Base-by-base conservation (phyloP, 352 stramenopile genomes). In the Pythium insidiosum region DNA sequence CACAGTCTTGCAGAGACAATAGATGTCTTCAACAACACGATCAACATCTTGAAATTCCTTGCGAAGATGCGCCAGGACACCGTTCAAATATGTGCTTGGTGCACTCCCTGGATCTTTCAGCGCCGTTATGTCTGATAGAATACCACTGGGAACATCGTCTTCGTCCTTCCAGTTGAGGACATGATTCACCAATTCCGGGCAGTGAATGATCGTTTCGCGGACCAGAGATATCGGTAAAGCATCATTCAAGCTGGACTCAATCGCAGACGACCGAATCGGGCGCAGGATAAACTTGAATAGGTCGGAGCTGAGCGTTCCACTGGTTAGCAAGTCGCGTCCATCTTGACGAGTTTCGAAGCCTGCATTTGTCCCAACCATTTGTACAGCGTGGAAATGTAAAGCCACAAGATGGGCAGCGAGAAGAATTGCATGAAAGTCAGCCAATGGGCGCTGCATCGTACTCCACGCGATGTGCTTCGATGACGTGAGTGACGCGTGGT, bases 251-350 rank as follows among this genome's bases (percentile, higher is more conserved):
- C 76, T 85, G 0, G 76, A 89, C 50, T 89, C 76, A 28, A 89
- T 89, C 1, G 76, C 76, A 19, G 76, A 84, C 10, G 76, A 89
- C 26, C 76, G 71, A 37, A 89, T 84, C 1, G 76, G 76, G 4
- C 76, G 76, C 18, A 89, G 46, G 22, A 89, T 80, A 40, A 75
- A 89, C 53, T 83, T 89, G 61, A 89, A 85, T 43, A 86, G 39
- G 45, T 89, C 76, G 3, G 73, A 70, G 28, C 61, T 47, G 12
- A 89, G 51, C n/a, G 68, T 84, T n/a, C 47, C 47, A 12, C 62
- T 36, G 2, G 52, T 46, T 2, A 88, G 47, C 21, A 88, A 26
- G 40, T 83, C 47, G 18, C 47, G 34, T 23, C 11, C 26, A 20
- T 24, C 19, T n/a, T n/a, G n/a, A n/a, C n/a, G n/a, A n/a, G n/a